Base-by-base conservation (phyloP, 805 yeast species). In the Candida khao-thaluensis region DNA sequence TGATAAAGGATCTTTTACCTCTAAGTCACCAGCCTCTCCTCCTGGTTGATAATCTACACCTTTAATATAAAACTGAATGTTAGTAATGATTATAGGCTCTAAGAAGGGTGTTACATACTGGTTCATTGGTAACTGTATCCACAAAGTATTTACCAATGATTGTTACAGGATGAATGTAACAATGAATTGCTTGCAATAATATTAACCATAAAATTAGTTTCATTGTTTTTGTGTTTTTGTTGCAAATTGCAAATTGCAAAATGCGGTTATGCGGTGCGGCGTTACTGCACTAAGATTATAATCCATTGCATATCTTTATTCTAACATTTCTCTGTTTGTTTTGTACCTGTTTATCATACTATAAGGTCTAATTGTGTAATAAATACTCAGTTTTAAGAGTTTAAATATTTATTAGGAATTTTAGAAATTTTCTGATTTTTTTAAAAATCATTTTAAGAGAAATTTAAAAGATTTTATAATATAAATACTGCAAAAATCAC, bases 1-100 rank as follows among this genome's bases (percentile, higher is more conserved):
- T 2, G 95, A 82, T 30, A 91, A 68, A 0, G 96, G 96, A 56
- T 91, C 98, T 7, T 50, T 56, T 5, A 52, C 44, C 3, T 53
- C 60, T n/a, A 66, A 66, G 17, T 80, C 81, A 0, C 81, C 90
- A 0, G 95, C 81, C 0, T 95, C 82, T 0, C 97, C 98, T 7
- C 97, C 97, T 0, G 97, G 97, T 55, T 91, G 97, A 56, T 90
- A 90, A 59, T 91, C 98, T 1, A 91, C 85, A 14, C 98, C 98
- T 59, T 77, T 82, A 25, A 90, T 73, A 51, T 72, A 81, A 55
- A 91, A 90, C 79, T 81, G 37, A 40, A 32, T 40, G 51, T 56
- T 49, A 47, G 50, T 44, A 44, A n/a, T n/a, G n/a, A n/a, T n/a
- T n/a, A n/a, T n/a, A n/a, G n/a, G n/a, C n/a, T n/a, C n/a, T n/a